Evolutionary conservation across 345 rosid genomes (phyloP), one percentile per base, ranked within the genome.

Genomic region (Toxicodendron radicans): DNA sequence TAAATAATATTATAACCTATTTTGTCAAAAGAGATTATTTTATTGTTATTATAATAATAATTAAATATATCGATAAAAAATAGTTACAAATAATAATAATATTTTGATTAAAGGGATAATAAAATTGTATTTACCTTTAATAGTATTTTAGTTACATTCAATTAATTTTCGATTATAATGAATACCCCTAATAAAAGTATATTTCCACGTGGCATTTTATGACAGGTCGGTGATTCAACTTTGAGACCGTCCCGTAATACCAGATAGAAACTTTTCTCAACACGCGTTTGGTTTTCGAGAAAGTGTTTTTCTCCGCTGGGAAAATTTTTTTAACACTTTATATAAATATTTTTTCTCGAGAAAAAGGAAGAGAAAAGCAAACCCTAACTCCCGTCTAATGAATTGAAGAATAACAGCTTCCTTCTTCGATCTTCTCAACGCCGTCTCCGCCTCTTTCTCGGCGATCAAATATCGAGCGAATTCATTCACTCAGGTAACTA

Each of bases 211-310:
- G 81, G 79, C 73, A n/a, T 13, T 4, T 33, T 53, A 24, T 59
- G 52, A 83, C 1, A 52, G 64, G 80, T 7, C 74, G 3, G 70
- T 77, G 66, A 41, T 24, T 3, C 33, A 8, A n/a, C 16, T 17
- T 17, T 30, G 56, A 18, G n/a, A 57, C 17, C 0, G 12, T 18
- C 2, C 43, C 27, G 71, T 33, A 16, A 3, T 35, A 72, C 35
- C 68, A 27, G 70, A 17, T 6, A 68, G 64, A 66, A 66, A 68
- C 73, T 81, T 76, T 75, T 74, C 83, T 76, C 73, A 11, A 63
- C 72, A 64, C 81, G 78, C 86, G 80, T 84, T 82, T 82, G 83
- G 85, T 27, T 20, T 73, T 67, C 87, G 86, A 62, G 90, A 86
- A 86, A 86, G 85, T 79, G 79, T 49, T 49, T 51, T 33, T 18